phyloP scores from a whole-genome alignment of 1,139 yeast species.

The Candida glucosophila region DNA sequence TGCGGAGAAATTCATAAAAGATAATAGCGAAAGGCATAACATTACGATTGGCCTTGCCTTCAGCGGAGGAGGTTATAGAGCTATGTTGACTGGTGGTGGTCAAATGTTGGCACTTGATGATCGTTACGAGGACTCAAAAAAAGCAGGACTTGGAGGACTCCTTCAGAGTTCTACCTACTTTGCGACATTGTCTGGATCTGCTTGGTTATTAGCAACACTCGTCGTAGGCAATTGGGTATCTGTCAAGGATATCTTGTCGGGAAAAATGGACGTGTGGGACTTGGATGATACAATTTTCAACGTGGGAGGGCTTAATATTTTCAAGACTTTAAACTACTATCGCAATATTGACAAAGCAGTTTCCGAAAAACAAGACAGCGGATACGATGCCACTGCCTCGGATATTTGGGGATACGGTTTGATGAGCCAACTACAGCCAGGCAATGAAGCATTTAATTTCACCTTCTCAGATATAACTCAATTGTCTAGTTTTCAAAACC shows the following conservation, averaged over 20 bases:
- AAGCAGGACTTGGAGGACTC: slow-evolving; percentile 30
- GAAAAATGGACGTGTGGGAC: slow-evolving; percentile 25
- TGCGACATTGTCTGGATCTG: slow-evolving; percentile 37
- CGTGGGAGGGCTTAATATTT: slow-evolving; percentile 28
- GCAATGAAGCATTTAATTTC: slow-evolving; percentile 20
- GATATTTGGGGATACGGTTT: slow-evolving; percentile 40
- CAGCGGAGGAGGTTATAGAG: slow-evolving; percentile 41
- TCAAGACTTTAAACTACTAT: slow-evolving; percentile 27
- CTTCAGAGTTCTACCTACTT: slow-evolving; percentile 31
- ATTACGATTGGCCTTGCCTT: slow-evolving; percentile 35
- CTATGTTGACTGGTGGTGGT: slow-evolving; percentile 39
- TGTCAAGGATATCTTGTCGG: slow-evolving; percentile 22
- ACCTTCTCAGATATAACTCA: slow-evolving; percentile 33
- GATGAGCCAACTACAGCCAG: slow-evolving; percentile 22
- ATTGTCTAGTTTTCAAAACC: slow-evolving; percentile 17
- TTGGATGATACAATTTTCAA: slow-evolving; percentile 32
- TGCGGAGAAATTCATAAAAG: slow-evolving; percentile 21
- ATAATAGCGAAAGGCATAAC: slow-evolving; percentile 17
- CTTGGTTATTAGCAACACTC: slow-evolving; percentile 34
- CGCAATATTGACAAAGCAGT: slow-evolving; percentile 19
- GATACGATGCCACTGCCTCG: slow-evolving; percentile 29
- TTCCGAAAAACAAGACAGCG: slow-evolving; percentile 24
- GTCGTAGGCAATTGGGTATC: slow-evolving; percentile 32
- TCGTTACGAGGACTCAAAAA: slow-evolving; percentile 16
- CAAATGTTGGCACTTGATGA: slow-evolving; percentile 28